Base-by-base conservation (phyloP, 768 basidiomycete species). In the Serendipita vermifera region DNA sequence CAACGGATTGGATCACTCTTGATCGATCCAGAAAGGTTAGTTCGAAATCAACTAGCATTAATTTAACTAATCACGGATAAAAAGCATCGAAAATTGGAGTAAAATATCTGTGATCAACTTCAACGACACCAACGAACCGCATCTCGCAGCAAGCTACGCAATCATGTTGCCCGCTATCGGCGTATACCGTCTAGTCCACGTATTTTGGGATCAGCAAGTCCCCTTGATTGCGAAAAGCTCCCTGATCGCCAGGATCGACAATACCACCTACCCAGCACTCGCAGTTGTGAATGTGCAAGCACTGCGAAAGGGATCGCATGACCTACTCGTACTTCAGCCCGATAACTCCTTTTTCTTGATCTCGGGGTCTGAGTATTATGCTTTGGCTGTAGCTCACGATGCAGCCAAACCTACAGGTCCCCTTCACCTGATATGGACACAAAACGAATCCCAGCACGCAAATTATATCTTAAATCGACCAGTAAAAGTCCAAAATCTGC, bases 251-350 rank as follows among this genome's bases (percentile, higher is more conserved):
- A 43, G 17, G n/a, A 51, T 56, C 14, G 48, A 60, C n/a, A 51
- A 60, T 5, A 58, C 70, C 0, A 65, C 70, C 64, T 58, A 72
- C 9, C 65, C 70, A 5, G 84, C 77, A 0, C 62, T 77, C 1
- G 77, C 82, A 2, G 75, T 78, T 0, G 71, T 76, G 0, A 70
- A 86, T 2, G 67, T 91, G 35, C 71, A 76, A 17, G 77, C 80
- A 1, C 85, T 83, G 2, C 79, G 91, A 17, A 68, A 69, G 5
- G 69, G 73, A 13, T 72, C 88, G 13, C 74, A 74, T 65, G 92
- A 96, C 66, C 70, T 91, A 7, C 68, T 94, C 3, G 67, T 84
- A 14, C 67, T 88, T 46, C 79, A 76, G 46, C 75, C 80, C 2
- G 72, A 78, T 43, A 75, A 80, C 29, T 66, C 66, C 6, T 66